phyloP scores from a whole-genome alignment of 192 early-diverging fungal species.

The Mortierella antarctica region DNA sequence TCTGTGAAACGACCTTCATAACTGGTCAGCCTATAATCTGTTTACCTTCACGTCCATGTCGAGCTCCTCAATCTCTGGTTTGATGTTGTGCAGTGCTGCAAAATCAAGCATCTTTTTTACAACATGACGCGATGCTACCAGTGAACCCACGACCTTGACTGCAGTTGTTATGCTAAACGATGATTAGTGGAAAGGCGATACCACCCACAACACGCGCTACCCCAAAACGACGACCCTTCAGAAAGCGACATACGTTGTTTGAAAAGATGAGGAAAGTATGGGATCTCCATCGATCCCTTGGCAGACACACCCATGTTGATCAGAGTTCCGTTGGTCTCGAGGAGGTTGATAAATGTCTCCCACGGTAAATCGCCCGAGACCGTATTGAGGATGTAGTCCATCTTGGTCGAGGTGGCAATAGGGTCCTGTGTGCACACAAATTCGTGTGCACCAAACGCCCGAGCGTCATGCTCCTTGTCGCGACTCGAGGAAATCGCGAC shows the following conservation, averaged over 20 bases:
- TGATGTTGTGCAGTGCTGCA: constrained; percentile 73
- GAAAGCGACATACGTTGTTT: constrained; percentile 27
- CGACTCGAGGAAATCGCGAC: constrained; percentile 36
- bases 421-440: constrained; percentile 58
- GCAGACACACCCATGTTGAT: constrained; percentile 60
- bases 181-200: neutral
- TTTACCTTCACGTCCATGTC: constrained; percentile 57
- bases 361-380: constrained; percentile 46
- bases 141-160: constrained; percentile 68
- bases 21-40: neutral
- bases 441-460: constrained; percentile 65
- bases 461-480: constrained; percentile 65
- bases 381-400: constrained; percentile 63
- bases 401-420: constrained; percentile 34
- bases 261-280: constrained; percentile 30
- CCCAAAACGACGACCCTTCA: neutral
- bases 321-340: constrained; percentile 58
- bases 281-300: constrained; percentile 49
- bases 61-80: constrained; percentile 71
- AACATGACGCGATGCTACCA: constrained; percentile 70
- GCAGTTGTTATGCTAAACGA: constrained; percentile 6
- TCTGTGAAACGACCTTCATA: neutral
- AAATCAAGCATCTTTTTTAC: constrained; percentile 75
- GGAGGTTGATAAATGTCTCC: constrained; percentile 51
- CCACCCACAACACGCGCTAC: too few relatives aligned